A percentile compares a stretch with the other conserved stretches of the same genome.
Conservation (phyloP, 1,139 yeast genomes). For the Magnusiomyces starmeri region DNA sequence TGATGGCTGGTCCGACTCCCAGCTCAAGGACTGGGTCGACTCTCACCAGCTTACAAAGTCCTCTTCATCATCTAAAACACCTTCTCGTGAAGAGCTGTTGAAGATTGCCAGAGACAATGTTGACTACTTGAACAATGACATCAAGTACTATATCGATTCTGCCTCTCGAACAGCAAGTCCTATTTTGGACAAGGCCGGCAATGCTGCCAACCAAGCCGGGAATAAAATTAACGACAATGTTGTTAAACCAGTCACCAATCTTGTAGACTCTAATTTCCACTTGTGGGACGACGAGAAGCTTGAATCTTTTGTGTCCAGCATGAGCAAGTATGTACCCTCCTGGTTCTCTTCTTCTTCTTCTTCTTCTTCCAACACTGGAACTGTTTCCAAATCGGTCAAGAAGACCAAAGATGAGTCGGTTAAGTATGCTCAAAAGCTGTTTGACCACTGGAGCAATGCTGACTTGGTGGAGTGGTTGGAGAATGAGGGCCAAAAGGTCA, state of each 20-base stretch:
- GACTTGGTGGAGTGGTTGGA: slow-evolving; percentile 1
- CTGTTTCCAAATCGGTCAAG: not conserved
- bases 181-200: slow-evolving; percentile 1
- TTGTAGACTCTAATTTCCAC: not conserved
- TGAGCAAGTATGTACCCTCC: not conserved
- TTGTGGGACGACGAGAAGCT: slow-evolving; percentile 1
- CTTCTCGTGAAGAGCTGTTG: not conserved
- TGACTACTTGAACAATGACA: not conserved
- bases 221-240: not conserved
- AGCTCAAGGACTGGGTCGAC: slow-evolving; percentile 1
- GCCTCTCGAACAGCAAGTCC: slow-evolving; percentile 3
- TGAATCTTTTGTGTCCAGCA: not conserved
- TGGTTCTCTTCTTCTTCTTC: not conserved
- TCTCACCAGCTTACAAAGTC: not conserved
- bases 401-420: not conserved
- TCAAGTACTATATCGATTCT: not conserved
- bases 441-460: slow-evolving; percentile 2
- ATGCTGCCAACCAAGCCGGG: not conserved
- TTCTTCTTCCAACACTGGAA: not conserved
- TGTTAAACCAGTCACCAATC: not conserved
- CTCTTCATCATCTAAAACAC: not conserved
- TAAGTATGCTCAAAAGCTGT: not conserved
- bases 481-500: slow-evolving; percentile 2
- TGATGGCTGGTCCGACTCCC: slow-evolving; percentile 4
- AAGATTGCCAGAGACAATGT: not conserved